Conservation (phyloP, 2,329 filamentous ascomycete species). For the Hymenoscyphus repandus region DNA sequence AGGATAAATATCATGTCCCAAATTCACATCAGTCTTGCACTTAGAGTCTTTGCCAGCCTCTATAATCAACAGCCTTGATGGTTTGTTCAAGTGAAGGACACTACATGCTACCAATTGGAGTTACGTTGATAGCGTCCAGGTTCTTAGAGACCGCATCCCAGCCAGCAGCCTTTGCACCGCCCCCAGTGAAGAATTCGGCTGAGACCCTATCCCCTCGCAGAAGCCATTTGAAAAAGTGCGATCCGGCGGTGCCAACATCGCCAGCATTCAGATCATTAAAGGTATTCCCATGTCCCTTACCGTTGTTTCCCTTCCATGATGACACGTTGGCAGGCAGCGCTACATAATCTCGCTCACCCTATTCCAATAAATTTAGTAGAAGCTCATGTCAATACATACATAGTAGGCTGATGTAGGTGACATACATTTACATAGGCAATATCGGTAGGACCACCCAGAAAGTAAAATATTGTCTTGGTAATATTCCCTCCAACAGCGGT, state of each 20-base stretch:
- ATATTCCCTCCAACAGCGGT: too few relatives aligned
- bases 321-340: neutral
- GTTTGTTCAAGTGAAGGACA: too few relatives aligned
- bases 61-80: too few relatives aligned
- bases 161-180: neutral
- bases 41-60: too few relatives aligned
- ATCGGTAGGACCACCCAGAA: slow-evolving; percentile 1
- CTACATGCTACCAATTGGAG: too few relatives aligned
- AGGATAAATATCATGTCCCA: too few relatives aligned
- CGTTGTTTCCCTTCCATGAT: neutral
- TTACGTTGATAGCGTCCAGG: neutral
- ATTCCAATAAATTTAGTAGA: too few relatives aligned
- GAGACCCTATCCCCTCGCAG: neutral
- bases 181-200: neutral
- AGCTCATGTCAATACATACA: neutral
- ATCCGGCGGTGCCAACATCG: neutral
- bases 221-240: neutral
- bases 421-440: slow-evolving; percentile 1
- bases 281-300: neutral
- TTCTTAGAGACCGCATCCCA: neutral
- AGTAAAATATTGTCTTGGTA: slow-evolving; percentile 7
- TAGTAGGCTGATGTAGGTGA: neutral
- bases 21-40: too few relatives aligned
- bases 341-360: neutral
- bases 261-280: neutral